Evolutionary conservation across 768 basidiomycete genomes (phyloP), one percentile per base, ranked within the genome.

Genomic region (Calocybe gangraenosa): DNA sequence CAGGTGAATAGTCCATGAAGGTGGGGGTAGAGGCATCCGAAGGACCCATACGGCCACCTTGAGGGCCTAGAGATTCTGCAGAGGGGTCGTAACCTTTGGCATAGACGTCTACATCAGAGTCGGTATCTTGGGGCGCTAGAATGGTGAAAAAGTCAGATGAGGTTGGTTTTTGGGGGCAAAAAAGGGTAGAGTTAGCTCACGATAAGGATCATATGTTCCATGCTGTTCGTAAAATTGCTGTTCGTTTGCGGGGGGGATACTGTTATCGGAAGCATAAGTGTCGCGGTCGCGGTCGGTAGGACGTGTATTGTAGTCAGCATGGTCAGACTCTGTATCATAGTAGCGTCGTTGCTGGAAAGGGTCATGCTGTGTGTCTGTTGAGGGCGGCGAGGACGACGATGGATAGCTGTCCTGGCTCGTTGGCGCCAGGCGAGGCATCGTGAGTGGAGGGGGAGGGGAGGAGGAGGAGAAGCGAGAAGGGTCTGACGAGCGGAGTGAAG

Each of bases 101-200:
- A 58, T 90, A 88, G 43, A 82, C 70, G 60, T 76, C 88, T 42
- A 76, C 76, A 52, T 92, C 90, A 14, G 88, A 91, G 64, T 92
- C 90, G 23, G 85, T 90, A 65, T 92, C 90, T 63, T 77, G 84
- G 50, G 81, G 79, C 39, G 81, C 87, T 89, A 54, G 52, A n/a
- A n/a, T 7, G 5, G 17, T n/a, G 17, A 18, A n/a, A 7, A 35
- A n/a, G 17, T 6, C n/a, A 44, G 48, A 46, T 11, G 25, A 6
- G 25, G 25, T 6, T 5, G 5, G 25, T 6, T 28, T 28, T 28
- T 28, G 25, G 25, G 25, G 55, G 53, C 46, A 56, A 46, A 44
- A 37, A 50, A 37, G 40, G 55, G 37, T 48, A 38, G 44, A 25
- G 13, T 36, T 13, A 37, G 55, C 74, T 52, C 47, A 81, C 84